Evolutionary conservation across 1,284 basidiomycete genomes (phyloP).

Genomic region (Cutaneotrichosporon cavernicola): DNA sequence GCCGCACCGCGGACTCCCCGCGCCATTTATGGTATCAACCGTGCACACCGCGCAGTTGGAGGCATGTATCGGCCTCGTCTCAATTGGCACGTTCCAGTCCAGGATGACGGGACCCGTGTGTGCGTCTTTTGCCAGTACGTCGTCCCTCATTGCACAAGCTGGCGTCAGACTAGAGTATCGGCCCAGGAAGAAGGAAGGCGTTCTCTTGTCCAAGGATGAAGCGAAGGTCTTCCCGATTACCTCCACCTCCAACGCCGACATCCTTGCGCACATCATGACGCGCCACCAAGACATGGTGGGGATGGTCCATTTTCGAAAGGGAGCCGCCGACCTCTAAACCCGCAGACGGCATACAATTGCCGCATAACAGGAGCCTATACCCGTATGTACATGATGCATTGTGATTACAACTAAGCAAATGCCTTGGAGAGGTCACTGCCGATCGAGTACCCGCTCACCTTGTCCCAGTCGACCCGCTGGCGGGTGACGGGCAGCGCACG

Average conservation of each 20-base stretch:
- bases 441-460: slow-evolving; percentile 78
- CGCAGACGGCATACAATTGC: too few relatives aligned
- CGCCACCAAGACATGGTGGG: neutral
- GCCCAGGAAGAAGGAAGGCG: neutral
- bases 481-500: slow-evolving; percentile 86
- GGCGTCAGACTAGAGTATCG: neutral
- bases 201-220: neutral
- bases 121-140: neutral
- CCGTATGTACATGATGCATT: neutral
- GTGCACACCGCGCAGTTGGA: neutral
- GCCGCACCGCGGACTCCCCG: too few relatives aligned
- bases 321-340: too few relatives aligned
- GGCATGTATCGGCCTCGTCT: neutral
- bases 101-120: neutral
- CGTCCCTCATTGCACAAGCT: neutral
- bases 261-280: neutral
- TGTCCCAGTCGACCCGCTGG: slow-evolving; percentile 92
- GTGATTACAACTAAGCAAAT: slow-evolving; percentile 9
- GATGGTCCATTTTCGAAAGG: too few relatives aligned
- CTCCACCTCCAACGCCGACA: neutral
- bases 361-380: neutral
- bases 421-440: slow-evolving; percentile 70
- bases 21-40: too few relatives aligned
- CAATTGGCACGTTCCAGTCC: neutral
- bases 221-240: neutral